Percentiles rank a stretch among this genome's conserved stretches.
Conservation (phyloP, 2,329 filamentous ascomycete species). For the Fusarium torulosum region DNA sequence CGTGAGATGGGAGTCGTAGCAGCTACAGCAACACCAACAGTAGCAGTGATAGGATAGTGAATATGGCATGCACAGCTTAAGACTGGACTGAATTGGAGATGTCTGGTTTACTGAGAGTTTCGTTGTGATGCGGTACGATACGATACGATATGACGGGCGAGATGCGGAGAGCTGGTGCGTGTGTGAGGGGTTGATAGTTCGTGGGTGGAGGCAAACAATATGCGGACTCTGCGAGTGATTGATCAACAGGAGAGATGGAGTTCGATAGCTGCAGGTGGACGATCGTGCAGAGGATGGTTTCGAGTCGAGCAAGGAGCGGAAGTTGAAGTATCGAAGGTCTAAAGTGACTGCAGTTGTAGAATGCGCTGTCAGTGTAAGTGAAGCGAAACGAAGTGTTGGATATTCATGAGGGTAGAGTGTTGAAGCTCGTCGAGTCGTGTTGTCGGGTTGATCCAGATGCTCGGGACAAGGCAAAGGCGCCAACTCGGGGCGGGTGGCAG, state of each 20-base stretch:
- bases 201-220: conserved; percentile 40
- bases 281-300: conserved; percentile 16
- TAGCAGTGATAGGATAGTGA: conserved; percentile 6
- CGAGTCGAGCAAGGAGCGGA: conserved; percentile 9
- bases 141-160: conserved; percentile 23
- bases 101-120: conserved; percentile 19
- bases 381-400: conserved; percentile 12
- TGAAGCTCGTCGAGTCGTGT: conserved; percentile 15
- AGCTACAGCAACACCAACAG: conserved; percentile 3
- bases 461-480: conserved; percentile 41
- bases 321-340: neutral
- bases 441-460: conserved; percentile 48
- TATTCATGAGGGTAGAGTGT: conserved; percentile 1
- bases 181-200: conserved; percentile 42
- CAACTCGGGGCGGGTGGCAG: conserved; percentile 47
- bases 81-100: conserved; percentile 8
- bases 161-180: conserved; percentile 30
- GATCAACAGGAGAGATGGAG: conserved; percentile 44
- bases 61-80: conserved; percentile 22
- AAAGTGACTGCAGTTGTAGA: conserved; percentile 11
- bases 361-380: conserved; percentile 8
- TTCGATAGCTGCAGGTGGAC: conserved; percentile 23
- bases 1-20: neutral
- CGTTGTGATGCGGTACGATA: conserved; percentile 15
- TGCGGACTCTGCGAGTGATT: conserved; percentile 35